Conservation (phyloP, 306 rosid genomes). For the Lupinus albus region DNA sequence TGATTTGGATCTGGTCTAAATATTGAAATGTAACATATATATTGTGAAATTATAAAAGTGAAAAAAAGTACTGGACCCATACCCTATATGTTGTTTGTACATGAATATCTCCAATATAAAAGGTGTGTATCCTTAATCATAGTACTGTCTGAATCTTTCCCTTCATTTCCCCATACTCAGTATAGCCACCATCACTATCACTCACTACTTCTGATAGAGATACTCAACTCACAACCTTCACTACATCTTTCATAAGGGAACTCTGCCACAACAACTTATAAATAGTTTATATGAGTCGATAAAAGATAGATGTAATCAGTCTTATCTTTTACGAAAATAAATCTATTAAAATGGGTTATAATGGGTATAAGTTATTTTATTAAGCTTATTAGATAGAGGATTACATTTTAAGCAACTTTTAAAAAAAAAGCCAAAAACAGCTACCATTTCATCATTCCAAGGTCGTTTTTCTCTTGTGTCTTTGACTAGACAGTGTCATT, state of each 20-base stretch:
- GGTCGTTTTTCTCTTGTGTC: too few species aligned
- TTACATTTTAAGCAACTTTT: too few species aligned
- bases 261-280: too few species aligned
- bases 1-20: too few species aligned
- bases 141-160: slow-evolving; percentile 20
- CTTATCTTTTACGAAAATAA: neutral
- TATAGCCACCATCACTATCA: slow-evolving; percentile 34
- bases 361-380: too few species aligned
- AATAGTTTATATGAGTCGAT: too few species aligned
- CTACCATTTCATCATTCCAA: slow-evolving; percentile 32
- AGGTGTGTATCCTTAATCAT: slow-evolving; percentile 26
- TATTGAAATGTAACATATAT: too few species aligned
- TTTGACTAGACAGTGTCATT: too few species aligned
- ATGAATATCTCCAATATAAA: slow-evolving; percentile 21
- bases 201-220: slow-evolving; percentile 31
- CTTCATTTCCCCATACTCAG: slow-evolving; percentile 8
- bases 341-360: too few species aligned
- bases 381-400: too few species aligned
- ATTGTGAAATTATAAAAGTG: too few species aligned
- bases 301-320: slow-evolving; percentile 36
- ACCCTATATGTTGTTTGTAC: neutral
- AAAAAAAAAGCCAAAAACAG: slow-evolving; percentile 21
- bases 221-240: slow-evolving; percentile 14
- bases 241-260: slow-evolving; percentile 22
- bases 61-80: too few species aligned